Percentiles rank a stretch among this genome's conserved stretches.
These are phyloP conservation scores for Eucalyptus curtisii DNA, from an alignment of 345 rosid species.

Conservation along the genomic window DNA sequence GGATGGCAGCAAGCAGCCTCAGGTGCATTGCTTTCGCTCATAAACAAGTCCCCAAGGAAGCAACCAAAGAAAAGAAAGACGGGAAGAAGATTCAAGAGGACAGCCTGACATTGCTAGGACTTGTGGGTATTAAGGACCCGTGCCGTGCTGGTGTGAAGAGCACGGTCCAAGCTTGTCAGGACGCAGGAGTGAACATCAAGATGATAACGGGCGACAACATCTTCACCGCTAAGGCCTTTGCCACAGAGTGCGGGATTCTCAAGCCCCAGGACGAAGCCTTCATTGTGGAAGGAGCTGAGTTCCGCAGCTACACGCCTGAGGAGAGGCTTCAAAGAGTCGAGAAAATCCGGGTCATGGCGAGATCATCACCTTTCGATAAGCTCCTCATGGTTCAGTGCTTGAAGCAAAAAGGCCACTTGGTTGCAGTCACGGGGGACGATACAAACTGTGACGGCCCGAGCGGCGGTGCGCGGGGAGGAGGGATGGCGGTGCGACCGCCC, in stretches of 20 bases:
- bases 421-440: slow-evolving; percentile 66
- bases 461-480: no score
- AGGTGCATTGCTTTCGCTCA: slow-evolving; percentile 73
- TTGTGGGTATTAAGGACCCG: slow-evolving; percentile 66
- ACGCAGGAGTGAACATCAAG: slow-evolving; percentile 58
- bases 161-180: slow-evolving; percentile 50
- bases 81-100: slow-evolving; percentile 23
- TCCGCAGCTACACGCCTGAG: slow-evolving; percentile 27
- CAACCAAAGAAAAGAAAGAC: background rate
- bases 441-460: no score
- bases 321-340: slow-evolving; percentile 38
- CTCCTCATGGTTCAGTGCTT: slow-evolving; percentile 75
- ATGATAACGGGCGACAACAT: slow-evolving; percentile 75
- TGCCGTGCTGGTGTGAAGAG: slow-evolving; percentile 47
- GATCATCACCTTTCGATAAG: slow-evolving; percentile 67
- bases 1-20: slow-evolving; percentile 52
- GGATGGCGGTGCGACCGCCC: no score
- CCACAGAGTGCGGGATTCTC: slow-evolving; percentile 65
- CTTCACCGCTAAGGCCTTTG: slow-evolving; percentile 64
- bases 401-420: slow-evolving; percentile 54
- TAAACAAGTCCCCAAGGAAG: slow-evolving; percentile 9
- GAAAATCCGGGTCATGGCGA: slow-evolving; percentile 60
- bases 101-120: slow-evolving; percentile 30
- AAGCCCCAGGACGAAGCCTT: slow-evolving; percentile 9
- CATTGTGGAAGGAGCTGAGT: slow-evolving; percentile 48